Conservation (phyloP, 176 grass and related monocot species). For the Ensete ventricosum region DNA sequence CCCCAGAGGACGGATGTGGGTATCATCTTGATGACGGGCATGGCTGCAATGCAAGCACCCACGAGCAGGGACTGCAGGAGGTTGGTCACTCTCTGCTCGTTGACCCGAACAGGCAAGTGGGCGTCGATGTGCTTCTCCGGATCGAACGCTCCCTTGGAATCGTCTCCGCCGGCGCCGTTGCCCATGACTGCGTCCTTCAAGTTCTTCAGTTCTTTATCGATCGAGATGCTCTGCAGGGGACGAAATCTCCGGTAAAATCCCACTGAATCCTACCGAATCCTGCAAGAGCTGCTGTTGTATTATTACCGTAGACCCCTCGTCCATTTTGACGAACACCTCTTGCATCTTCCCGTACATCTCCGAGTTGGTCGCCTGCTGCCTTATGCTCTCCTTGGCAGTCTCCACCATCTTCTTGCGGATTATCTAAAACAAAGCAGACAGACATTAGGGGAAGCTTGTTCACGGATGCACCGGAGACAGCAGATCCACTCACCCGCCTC, state of each 20-base stretch:
- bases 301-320: conserved; percentile 30
- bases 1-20: conserved; percentile 85
- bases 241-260: background rate
- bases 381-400: conserved; percentile 57
- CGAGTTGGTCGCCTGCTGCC: conserved; percentile 34
- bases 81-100: conserved; percentile 90
- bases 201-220: conserved; percentile 53
- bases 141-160: conserved; percentile 46
- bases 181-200: conserved; percentile 73
- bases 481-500: conserved; percentile 47
- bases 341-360: conserved; percentile 95
- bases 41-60: conserved; percentile 63
- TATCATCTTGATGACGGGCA: conserved; percentile 79
- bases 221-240: conserved; percentile 37
- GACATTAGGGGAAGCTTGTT: too few species aligned
- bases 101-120: conserved; percentile 76
- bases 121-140: conserved; percentile 70
- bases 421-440: conserved; percentile 21
- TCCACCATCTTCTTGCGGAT: conserved; percentile 78
- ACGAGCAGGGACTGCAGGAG: conserved; percentile 73
- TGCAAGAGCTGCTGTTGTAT: background rate
- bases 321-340: conserved; percentile 71
- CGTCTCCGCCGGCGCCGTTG: conserved; percentile 21
- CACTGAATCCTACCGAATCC: background rate
- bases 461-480: too few species aligned